Evolutionary conservation across 192 early-diverging fungal species (phyloP).

Genomic region (Umbelopsis vinacea): DNA sequence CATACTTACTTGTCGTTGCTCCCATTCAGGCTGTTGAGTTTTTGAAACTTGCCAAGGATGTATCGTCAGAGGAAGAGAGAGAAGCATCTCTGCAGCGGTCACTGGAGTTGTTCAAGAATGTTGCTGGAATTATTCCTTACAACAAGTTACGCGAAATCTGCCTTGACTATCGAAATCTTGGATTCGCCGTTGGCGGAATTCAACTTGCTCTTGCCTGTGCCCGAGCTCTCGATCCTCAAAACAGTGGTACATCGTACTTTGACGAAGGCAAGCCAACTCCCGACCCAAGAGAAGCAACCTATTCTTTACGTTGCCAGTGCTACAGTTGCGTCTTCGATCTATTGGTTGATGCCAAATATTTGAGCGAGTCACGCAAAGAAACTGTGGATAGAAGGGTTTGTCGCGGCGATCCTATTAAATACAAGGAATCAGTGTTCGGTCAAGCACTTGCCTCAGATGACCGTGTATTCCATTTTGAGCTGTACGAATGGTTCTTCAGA

Average conservation of each 20-base stretch:
- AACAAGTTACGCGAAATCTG: conserved; percentile 24
- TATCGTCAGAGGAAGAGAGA: conserved; percentile 21
- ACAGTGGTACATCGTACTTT: conserved; percentile 19
- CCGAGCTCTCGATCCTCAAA: conserved; percentile 26
- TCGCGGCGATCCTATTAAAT: conserved; percentile 3
- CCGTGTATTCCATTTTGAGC: conserved; percentile 32
- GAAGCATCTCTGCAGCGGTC: conserved; percentile 17
- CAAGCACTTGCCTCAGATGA: conserved; percentile 26
- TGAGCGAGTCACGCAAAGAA: conserved; percentile 15
- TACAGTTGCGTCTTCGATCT: conserved; percentile 22
- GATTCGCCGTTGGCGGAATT: conserved; percentile 28
- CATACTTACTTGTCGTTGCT: not conserved
- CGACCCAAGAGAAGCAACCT: not conserved
- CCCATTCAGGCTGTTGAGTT: conserved; percentile 30
- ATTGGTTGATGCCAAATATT: not conserved
- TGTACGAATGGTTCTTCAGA: conserved; percentile 35
- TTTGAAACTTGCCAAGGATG: conserved; percentile 16
- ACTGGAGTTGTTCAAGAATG: conserved; percentile 25
- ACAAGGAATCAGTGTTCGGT: conserved; percentile 11
- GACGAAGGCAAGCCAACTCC: conserved; percentile 1
- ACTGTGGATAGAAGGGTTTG: not conserved
- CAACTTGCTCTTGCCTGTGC: conserved; percentile 36
- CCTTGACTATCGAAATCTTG: conserved; percentile 19
- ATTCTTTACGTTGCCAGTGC: conserved; percentile 1
- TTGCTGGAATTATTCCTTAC: conserved; percentile 23